Evolutionary conservation across 2,329 filamentous ascomycete genomes (phyloP), one percentile per base, ranked within the genome.

Genomic region (Ceratocystis albifundus): DNA sequence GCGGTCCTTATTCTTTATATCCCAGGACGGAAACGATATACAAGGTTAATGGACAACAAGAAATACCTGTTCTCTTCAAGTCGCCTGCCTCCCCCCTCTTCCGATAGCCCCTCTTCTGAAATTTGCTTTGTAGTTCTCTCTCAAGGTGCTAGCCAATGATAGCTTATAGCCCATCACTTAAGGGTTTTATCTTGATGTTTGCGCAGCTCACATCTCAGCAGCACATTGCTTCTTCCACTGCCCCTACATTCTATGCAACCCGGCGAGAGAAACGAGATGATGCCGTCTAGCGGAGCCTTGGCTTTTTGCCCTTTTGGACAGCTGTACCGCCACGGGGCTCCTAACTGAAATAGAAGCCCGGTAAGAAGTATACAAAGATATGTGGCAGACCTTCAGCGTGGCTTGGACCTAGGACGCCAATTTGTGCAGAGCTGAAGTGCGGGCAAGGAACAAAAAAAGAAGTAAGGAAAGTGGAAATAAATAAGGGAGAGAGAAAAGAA

Each of bases 401-500:
- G 53, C 53, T 57, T 57, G 53, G 53, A 17, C 25, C 1, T 57
- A 30, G 53, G 53, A 57, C 53, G 53, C 53, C 53, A 32, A 32
- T 7, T 57, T 32, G 5, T 8, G 25, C 28, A 32, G 28, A 57
- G 53, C 53, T 57, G 53, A 57, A 57, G 53, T 4, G 20, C 20
- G 25, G 28, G 41, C 5, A 46, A 62, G 10, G 32, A 30, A 28
- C 46, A 46, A 28, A 44, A 25, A n/a, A 62, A n/a, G 3, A 22
- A 25, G 46, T 22, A 62, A 4, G 22, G 17, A 46, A 28, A 17
- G 25, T 48, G 17, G 6, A 41, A 61, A 32, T 22, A 20, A 41
- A 22, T 7, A 10, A 62, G 28, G 20, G 22, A 44, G 5, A 3
- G 36, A 44, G 22, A 44, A 8, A 62, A 25, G 30, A 36, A 61